These are phyloP conservation scores for Candida pseudoviswanathii DNA, from an alignment of 1,139 yeast species.

Conservation along the genomic window DNA sequence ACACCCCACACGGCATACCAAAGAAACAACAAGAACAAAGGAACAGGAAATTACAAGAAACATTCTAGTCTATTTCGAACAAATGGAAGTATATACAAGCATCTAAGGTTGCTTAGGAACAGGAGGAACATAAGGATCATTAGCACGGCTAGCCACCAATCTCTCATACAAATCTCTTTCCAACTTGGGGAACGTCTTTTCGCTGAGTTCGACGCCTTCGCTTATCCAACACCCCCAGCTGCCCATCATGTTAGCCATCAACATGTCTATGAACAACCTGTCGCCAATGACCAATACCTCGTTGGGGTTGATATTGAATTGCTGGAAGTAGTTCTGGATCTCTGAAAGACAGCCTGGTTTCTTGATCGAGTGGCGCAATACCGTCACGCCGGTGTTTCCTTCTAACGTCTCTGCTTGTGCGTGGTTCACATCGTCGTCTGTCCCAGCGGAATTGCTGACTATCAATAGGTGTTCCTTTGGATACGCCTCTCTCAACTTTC, in stretches of 20 bases:
- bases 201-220: constrained; percentile 68
- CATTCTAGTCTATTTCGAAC: neutral
- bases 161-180: constrained; percentile 49
- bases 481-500: constrained; percentile 50
- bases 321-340: constrained; percentile 58
- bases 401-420: constrained; percentile 70
- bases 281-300: constrained; percentile 91
- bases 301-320: constrained; percentile 51
- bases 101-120: constrained; percentile 17
- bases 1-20: neutral
- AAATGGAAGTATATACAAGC: neutral
- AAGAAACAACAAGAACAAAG: neutral
- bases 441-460: constrained; percentile 94
- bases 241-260: constrained; percentile 95
- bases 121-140: constrained; percentile 31
- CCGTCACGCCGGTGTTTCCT: constrained; percentile 69
- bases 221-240: constrained; percentile 82
- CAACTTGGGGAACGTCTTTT: constrained; percentile 50
- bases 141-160: constrained; percentile 25
- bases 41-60: neutral
- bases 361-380: constrained; percentile 74
- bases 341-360: constrained; percentile 89
- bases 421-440: constrained; percentile 66
- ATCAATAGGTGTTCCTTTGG: constrained; percentile 72
- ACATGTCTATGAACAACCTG: constrained; percentile 82